phyloP scores from a whole-genome alignment of 768 basidiomycete genomes.

The Favolaschia claudopus region DNA sequence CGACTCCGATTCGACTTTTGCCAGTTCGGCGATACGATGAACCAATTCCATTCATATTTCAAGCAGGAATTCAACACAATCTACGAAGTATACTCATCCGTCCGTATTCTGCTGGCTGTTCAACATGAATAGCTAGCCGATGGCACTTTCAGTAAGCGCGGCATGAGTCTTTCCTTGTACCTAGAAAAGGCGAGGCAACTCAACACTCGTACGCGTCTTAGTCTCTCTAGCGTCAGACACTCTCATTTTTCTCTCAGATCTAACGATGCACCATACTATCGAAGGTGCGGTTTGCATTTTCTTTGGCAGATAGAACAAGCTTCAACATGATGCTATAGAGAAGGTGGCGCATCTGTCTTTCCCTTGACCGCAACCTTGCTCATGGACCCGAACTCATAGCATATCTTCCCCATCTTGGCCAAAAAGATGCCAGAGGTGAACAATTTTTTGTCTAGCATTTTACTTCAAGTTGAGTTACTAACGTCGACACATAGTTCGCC shows the following conservation, averaged over 20 bases:
- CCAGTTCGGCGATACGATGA: conserved; percentile 44
- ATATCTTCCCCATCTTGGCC: conserved; percentile 60
- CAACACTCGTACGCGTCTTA: conserved; percentile 44
- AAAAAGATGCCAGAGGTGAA: conserved; percentile 48
- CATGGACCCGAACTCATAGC: no score
- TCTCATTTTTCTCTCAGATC: conserved; percentile 41
- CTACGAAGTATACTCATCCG: conserved; percentile 44
- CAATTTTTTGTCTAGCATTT: background rate
- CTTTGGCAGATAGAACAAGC: no score
- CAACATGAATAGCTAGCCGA: conserved; percentile 52
- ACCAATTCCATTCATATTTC: conserved; percentile 49
- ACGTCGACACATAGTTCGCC: conserved; percentile 40
- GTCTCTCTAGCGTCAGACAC: conserved; percentile 3
- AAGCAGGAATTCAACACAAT: conserved; percentile 58
- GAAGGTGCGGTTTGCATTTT: no score
- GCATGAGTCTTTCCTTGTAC: conserved; percentile 51
- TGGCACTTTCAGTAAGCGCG: conserved; percentile 55
- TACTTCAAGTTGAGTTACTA: background rate
- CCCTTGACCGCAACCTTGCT: no score
- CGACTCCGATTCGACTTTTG: background rate
- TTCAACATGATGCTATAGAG: no score
- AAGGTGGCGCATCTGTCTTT: no score
- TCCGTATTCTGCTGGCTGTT: background rate
- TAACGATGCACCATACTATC: conserved; percentile 63
- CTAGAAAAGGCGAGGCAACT: conserved; percentile 48